Evolutionary conservation across 495 filamentous ascomycete species (phyloP).

Genomic region (Penicillium steckii): DNA sequence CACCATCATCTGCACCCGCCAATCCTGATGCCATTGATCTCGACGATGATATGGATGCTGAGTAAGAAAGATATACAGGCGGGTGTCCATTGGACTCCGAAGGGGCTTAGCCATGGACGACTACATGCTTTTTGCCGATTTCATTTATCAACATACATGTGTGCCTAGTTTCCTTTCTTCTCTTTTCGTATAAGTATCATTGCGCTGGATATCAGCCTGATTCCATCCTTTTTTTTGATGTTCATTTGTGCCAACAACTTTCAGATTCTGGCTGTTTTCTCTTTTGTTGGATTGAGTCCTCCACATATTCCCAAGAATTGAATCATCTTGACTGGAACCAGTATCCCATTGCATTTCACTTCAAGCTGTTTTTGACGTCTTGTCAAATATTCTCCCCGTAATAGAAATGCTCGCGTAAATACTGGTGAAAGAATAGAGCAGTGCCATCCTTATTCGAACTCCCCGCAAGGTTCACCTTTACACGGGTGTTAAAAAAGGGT

Average conservation of each 20-base stretch:
- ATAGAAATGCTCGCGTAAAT: too few relatives aligned
- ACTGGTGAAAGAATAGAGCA: too few relatives aligned
- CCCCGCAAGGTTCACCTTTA: too few relatives aligned
- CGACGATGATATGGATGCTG: slow-evolving; percentile 61
- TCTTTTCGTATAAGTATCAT: slow-evolving; percentile 17
- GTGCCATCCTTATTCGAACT: too few relatives aligned
- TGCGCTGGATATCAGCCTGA: slow-evolving; percentile 10
- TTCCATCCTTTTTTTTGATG: slow-evolving; percentile 9
- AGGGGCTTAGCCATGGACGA: background rate
- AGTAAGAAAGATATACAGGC: slow-evolving; percentile 12
- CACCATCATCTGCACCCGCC: slow-evolving; percentile 45
- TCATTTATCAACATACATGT: slow-evolving; percentile 13
- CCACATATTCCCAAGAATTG: background rate
- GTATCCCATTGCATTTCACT: too few relatives aligned
- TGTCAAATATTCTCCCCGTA: background rate
- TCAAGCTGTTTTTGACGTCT: too few relatives aligned
- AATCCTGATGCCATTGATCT: slow-evolving; percentile 93
- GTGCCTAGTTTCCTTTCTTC: slow-evolving; percentile 13
- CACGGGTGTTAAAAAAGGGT: too few relatives aligned
- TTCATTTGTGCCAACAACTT: slow-evolving; percentile 1
- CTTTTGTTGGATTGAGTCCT: slow-evolving; percentile 4
- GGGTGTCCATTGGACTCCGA: background rate
- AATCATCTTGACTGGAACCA: background rate
- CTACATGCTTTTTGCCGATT: slow-evolving; percentile 7
- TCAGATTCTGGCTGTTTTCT: slow-evolving; percentile 3